Base-by-base conservation (phyloP, 805 yeast species). In the Yarrowia keelungensis region DNA sequence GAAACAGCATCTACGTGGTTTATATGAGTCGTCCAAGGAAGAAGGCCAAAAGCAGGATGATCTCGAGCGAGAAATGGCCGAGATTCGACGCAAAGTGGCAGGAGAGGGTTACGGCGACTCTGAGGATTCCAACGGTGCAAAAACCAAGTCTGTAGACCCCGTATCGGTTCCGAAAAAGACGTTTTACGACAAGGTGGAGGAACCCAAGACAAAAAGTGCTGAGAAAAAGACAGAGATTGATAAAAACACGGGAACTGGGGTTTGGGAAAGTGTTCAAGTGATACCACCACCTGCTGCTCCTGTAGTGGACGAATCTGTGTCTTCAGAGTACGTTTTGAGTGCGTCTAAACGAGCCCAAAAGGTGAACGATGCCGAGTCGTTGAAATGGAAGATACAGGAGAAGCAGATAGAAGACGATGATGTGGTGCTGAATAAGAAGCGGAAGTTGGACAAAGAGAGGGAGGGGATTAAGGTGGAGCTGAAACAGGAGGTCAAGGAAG, bases 331-430 rank as follows among this genome's bases (percentile, higher is more conserved):
- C 39, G 41, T 43, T 43, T 16, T 45, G 26, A 69, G 53, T 38
- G 67, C 56, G 10, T 36, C 67, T 4, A 62, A 49, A n/a, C 8
- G 22, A n/a, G 67, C 67, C 3, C 36, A 62, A 10, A 46, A 15
- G 15, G 56, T 62, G 39, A 62, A 62, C 5, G 67, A 62, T n/a
- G 4, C 26, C 1, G 67, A 62, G 39, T 22, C 47, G 0, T 15
- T 15, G 12, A 38, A 47, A 5, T 62, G 67, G 67, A 62, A 62
- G 56, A 62, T 62, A 5, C 76, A 74, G 1, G 72, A 71, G 39
- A 70, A 42, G 14, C 74, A 73, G 41, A 59, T 73, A 8, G 58
- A 67, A 15, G 71, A 71, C 3, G 69, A 71, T 7, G 69, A 62
- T 10, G 8, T 62, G 64, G 59, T 69, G 69, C 26, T 49, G 67